Evolutionary conservation across 2,329 filamentous ascomycete species (phyloP).

Genomic region (Penicillium sp.): DNA sequence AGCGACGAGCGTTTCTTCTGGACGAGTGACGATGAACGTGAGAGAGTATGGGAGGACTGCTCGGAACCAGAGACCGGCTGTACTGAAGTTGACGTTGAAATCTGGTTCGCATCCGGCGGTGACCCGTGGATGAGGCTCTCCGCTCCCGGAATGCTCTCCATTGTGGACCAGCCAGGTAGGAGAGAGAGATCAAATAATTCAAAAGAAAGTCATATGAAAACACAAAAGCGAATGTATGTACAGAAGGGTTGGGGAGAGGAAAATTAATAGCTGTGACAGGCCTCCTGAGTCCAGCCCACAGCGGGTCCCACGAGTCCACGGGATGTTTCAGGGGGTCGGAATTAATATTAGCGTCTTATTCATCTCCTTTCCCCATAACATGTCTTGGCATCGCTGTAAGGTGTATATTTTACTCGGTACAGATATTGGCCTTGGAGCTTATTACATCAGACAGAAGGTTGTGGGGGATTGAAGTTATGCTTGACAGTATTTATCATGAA

Average conservation of each 20-base stretch:
- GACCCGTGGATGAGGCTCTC: conserved; percentile 27
- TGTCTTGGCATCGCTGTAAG: conserved; percentile 1
- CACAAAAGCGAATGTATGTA: neutral
- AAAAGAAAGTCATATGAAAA: neutral
- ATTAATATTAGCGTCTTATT: conserved; percentile 4
- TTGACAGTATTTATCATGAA: neutral
- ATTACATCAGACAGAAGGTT: too few species aligned
- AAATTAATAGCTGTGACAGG: conserved; percentile 5
- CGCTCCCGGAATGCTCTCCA: conserved; percentile 36
- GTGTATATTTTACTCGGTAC: too few species aligned
- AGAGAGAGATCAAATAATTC: conserved; percentile 14
- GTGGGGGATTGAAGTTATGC: neutral
- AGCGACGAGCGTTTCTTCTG: conserved; percentile 36
- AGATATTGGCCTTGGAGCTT: too few species aligned
- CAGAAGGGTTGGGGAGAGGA: neutral
- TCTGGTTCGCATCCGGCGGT: conserved; percentile 33
- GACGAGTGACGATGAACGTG: conserved; percentile 13
- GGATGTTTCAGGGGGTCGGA: conserved; percentile 10
- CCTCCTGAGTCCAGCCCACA: conserved; percentile 15
- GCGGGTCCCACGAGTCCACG: conserved; percentile 8
- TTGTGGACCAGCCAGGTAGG: conserved; percentile 31
- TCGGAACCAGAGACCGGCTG: conserved; percentile 20
- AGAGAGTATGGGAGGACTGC: conserved; percentile 3
- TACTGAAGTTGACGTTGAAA: conserved; percentile 8
- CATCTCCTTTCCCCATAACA: neutral